Conservation (phyloP, 345 rosid genomes). For the Aquilaria malaccensis region DNA sequence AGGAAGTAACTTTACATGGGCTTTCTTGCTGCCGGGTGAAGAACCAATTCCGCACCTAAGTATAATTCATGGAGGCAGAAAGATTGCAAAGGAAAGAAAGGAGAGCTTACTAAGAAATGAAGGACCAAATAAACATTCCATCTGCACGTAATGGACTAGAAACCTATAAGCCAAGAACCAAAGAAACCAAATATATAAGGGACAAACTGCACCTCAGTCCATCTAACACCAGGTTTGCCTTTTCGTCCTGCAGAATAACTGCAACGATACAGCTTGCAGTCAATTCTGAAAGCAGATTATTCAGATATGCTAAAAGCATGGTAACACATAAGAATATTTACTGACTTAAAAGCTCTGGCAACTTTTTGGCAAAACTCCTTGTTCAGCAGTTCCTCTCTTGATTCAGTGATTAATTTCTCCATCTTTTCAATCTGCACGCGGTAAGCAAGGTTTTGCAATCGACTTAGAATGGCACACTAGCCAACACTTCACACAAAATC, state of each 20-base stretch:
- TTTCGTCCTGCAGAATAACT: slow-evolving; percentile 65
- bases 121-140: background rate
- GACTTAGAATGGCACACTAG: no score
- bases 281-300: background rate
- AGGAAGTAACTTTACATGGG: slow-evolving; percentile 26
- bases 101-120: background rate
- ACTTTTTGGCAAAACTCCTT: slow-evolving; percentile 46
- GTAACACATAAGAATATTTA: slow-evolving; percentile 2
- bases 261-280: slow-evolving; percentile 14
- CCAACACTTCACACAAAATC: no score
- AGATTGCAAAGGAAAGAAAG: background rate
- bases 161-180: background rate
- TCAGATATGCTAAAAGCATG: background rate
- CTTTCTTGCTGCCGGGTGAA: slow-evolving; percentile 19
- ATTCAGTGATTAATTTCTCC: slow-evolving; percentile 39
- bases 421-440: slow-evolving; percentile 37
- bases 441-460: no score
- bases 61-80: slow-evolving; percentile 3
- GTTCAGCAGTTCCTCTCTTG: slow-evolving; percentile 22
- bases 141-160: no score
- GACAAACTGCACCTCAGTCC: slow-evolving; percentile 45
- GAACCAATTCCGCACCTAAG: slow-evolving; percentile 49
- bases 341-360: slow-evolving; percentile 57
- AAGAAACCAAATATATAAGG: slow-evolving; percentile 3
- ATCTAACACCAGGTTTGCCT: slow-evolving; percentile 55